These are phyloP conservation scores for Yamadazyma olivae DNA, from an alignment of 805 yeast species.

Conservation along the genomic window DNA sequence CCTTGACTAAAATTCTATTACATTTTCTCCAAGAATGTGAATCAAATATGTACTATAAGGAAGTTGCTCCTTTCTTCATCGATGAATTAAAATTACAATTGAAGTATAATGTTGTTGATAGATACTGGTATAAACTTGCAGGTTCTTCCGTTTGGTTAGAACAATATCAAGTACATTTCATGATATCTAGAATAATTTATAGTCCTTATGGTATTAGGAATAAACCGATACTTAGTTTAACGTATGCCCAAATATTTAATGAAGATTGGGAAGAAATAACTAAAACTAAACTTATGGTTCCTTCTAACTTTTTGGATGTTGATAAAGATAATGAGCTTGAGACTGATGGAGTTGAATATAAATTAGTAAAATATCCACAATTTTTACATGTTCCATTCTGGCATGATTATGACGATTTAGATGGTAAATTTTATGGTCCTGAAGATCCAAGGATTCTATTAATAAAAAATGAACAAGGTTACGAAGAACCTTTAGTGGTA, in stretches of 20 bases:
- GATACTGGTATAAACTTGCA: slow-evolving; percentile 46
- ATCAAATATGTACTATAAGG: slow-evolving; percentile 18
- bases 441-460: slow-evolving; percentile 49
- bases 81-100: slow-evolving; percentile 22
- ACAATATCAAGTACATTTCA: slow-evolving; percentile 47
- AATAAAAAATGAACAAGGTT: slow-evolving; percentile 29
- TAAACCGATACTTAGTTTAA: slow-evolving; percentile 37
- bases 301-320: slow-evolving; percentile 11
- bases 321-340: slow-evolving; percentile 1
- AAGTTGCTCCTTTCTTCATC: slow-evolving; percentile 24
- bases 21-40: slow-evolving; percentile 12
- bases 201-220: slow-evolving; percentile 25
- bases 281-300: slow-evolving; percentile 21
- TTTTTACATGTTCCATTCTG: slow-evolving; percentile 31
- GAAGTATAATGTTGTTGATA: slow-evolving; percentile 19
- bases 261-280: slow-evolving; percentile 44
- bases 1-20: slow-evolving; percentile 12
- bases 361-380: slow-evolving; percentile 20
- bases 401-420: slow-evolving; percentile 23
- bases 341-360: slow-evolving; percentile 4
- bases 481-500: slow-evolving; percentile 46
- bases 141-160: slow-evolving; percentile 54
- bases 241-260: slow-evolving; percentile 47
- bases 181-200: slow-evolving; percentile 46
- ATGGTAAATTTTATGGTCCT: slow-evolving; percentile 37